Conservation (phyloP, 179 eudicot genomes). For the Gypsophila paniculata region DNA sequence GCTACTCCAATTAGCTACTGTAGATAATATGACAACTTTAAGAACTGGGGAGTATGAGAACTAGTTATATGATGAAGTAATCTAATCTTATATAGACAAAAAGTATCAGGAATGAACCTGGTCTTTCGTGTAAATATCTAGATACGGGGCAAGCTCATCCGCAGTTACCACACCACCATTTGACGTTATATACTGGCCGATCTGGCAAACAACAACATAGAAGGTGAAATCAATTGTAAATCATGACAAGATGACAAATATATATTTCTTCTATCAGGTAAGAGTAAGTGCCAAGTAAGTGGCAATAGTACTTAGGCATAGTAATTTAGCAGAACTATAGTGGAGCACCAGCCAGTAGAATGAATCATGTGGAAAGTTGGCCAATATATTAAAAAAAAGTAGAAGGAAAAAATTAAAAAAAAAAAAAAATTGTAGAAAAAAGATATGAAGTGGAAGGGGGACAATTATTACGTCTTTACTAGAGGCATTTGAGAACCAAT, state of each 20-base stretch:
- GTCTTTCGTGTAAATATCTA: constrained; percentile 57
- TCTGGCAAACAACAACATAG: constrained; percentile 42
- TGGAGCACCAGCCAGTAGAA: neutral
- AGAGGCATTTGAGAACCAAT: neutral
- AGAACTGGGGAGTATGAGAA: neutral
- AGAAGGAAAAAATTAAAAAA: neutral
- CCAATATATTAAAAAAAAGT: neutral
- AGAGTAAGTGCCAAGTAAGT: constrained; percentile 3
- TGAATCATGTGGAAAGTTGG: neutral
- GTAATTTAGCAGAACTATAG: constrained; percentile 1
- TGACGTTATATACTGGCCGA: constrained; percentile 73
- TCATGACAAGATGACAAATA: constrained; percentile 2
- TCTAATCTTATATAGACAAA: neutral
- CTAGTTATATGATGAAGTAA: neutral
- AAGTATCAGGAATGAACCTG: constrained; percentile 30
- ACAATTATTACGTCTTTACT: neutral
- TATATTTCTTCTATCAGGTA: constrained; percentile 7
- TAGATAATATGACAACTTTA: neutral
- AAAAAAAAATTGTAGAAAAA: neutral
- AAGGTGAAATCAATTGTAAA: constrained; percentile 2
- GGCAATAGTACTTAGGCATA: neutral
- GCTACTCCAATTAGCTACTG: neutral
- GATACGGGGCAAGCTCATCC: constrained; percentile 97
- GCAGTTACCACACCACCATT: constrained; percentile 92
- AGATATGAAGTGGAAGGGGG: neutral